Base-by-base conservation (phyloP, 108 stramenopile genomes). In the Cyclotella cryptica region DNA sequence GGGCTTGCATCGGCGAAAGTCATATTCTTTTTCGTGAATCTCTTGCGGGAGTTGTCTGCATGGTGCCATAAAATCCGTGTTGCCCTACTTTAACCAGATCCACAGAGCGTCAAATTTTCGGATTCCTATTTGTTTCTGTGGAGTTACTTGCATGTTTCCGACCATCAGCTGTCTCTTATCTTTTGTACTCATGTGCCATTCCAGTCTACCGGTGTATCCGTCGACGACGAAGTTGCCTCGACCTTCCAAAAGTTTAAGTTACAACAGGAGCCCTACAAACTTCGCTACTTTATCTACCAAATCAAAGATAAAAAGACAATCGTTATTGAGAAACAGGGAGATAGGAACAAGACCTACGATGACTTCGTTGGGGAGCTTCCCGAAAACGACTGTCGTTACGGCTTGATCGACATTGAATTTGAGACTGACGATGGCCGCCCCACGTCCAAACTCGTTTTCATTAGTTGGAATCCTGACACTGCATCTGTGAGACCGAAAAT, bases 401-500 rank as follows among this genome's bases (percentile, higher is more conserved):
- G 87, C 51, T 69, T 97, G 70, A 90, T 97, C 70, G 97, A 98
- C 81, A 61, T 97, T 64, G 94, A 97, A 61, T 97, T 96, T 75
- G 74, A 72, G 29, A 88, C 96, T 14, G 74, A 79, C 52, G 97
- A 97, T 81, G 98, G 93, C 24, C 94, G 98, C 67, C 89, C 90
- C 22, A 94, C 93, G 55, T 91, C 93, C 65, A 98, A 98, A 82
- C 76, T 98, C 41, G 89, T 98, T 4, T 93, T 97, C 57, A 93
- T 98, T 72, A 89, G 92, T 45, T 98, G 98, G 98, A 91, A 89
- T 60, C 98, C 98, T 4, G 98, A 98, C 69, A 91, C 89, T 24
- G 96, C 93, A 22, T 72, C 77, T 22, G 83, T 98, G 62, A 84
- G 92, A 72, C 59, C 84, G 62, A 98, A 98, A 86, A 98, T 98